Evolutionary conservation across 1,284 basidiomycete species (phyloP).

Genomic region (Papiliotrema nemorosa): DNA sequence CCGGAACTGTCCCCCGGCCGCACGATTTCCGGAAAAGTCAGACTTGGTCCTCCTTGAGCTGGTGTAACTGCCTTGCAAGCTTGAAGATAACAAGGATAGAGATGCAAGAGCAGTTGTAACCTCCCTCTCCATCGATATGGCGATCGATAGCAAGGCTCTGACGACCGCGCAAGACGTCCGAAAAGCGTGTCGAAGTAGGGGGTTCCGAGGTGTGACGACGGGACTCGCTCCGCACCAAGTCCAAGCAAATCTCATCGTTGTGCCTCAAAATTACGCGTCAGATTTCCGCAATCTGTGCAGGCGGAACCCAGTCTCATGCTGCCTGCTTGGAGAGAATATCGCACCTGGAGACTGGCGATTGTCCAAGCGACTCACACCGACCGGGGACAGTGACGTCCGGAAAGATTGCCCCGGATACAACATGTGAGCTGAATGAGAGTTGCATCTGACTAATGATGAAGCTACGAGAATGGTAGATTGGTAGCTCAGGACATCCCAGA

Average conservation of each 20-base stretch:
- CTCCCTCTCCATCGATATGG: too few species aligned
- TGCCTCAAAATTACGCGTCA: constrained; percentile 27
- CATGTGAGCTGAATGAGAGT: constrained; percentile 13
- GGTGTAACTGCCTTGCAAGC: too few species aligned
- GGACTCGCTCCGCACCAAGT: constrained; percentile 26
- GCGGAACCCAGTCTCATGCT: constrained; percentile 41
- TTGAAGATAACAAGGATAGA: too few species aligned
- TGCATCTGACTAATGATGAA: neutral
- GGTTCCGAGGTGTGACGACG: constrained; percentile 7
- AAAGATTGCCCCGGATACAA: constrained; percentile 35
- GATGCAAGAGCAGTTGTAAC: too few species aligned
- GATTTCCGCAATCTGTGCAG: constrained; percentile 37
- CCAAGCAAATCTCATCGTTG: constrained; percentile 39
- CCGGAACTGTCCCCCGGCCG: too few species aligned
- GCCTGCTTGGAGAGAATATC: constrained; percentile 31
- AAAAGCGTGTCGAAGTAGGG: neutral
- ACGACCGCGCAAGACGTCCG: constrained; percentile 4
- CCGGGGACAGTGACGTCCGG: constrained; percentile 30
- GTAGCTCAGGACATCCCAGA: constrained; percentile 17
- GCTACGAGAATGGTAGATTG: constrained; percentile 18
- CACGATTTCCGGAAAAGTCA: too few species aligned
- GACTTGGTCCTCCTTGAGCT: too few species aligned
- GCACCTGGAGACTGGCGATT: constrained; percentile 24
- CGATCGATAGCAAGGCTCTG: too few species aligned
- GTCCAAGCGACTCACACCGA: constrained; percentile 9